Evolutionary conservation across 208 protist genomes (phyloP), one percentile per base, ranked within the genome.

Genomic region (Strigomonas galati): DNA sequence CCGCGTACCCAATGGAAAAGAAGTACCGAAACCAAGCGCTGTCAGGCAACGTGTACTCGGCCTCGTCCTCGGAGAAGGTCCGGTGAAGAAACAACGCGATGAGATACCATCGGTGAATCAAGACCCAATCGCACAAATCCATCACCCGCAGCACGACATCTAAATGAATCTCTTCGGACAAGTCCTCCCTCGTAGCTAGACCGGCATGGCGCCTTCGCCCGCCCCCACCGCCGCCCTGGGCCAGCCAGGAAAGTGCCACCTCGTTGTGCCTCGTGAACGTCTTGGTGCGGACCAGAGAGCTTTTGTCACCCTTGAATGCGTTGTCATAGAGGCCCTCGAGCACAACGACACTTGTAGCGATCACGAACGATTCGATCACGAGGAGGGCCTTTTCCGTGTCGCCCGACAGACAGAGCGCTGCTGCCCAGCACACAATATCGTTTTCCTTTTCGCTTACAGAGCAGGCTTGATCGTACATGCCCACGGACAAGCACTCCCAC

Each of bases 21-120:
- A 87, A 90, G 63, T 72, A 80, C 40, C 81, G 83, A 51, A 93
- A 79, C 87, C 87, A 90, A 53, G 74, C 1, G 28, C 79, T 80
- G 3, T 53, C 51, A 19, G 83, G 81, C 12, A 69, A 58, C 28
- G 53, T 43, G 62, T 84, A 92, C 2, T 65, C 72, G 53, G 70
- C 61, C 44, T 40, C 55, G 60, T 9, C 54, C 60, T 0, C 1
- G 24, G 27, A 55, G 17, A n/a, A 15, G 3, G 32, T 32, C 0
- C 23, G 28, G 30, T 30, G 69, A 7, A 92, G 62, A n/a, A 82
- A 64, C 2, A 89, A 62, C 14, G 82, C 76, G 44, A 84, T 72
- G 24, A 87, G 66, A 62, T 89, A 92, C 82, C 82, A 92, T 12
- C 78, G 78, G 40, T 79, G 79, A 32, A 87, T 60, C 51, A 69